phyloP scores from a whole-genome alignment of 495 filamentous ascomycete genomes.

The Alectoria sarmentosa region DNA sequence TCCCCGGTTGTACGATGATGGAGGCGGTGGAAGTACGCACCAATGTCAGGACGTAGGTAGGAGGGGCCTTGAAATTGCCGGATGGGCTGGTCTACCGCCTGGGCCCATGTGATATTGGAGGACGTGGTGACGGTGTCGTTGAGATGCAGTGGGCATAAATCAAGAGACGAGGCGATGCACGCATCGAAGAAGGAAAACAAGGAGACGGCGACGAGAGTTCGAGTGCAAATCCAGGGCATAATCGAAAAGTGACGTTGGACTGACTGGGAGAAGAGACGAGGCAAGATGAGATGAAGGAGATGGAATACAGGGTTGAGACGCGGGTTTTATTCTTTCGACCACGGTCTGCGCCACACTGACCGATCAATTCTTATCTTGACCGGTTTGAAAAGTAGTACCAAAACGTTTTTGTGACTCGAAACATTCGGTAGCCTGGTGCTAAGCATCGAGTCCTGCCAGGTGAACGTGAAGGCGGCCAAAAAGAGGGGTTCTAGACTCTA shows the following conservation, averaged over 20 bases:
- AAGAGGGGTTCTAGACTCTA: no score
- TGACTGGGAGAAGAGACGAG: background rate
- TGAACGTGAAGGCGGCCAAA: no score
- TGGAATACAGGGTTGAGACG: background rate
- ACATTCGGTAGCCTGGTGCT: background rate
- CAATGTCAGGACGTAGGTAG: conserved; percentile 21
- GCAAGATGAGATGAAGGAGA: background rate
- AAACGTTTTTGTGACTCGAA: background rate
- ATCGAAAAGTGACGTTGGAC: background rate
- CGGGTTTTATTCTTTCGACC: background rate
- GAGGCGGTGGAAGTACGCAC: background rate
- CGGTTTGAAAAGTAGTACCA: background rate
- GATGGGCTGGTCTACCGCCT: conserved; percentile 8
- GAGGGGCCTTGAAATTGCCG: conserved; percentile 4
- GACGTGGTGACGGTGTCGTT: conserved; percentile 4
- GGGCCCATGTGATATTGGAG: conserved; percentile 19
- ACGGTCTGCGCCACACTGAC: conserved; percentile 1
- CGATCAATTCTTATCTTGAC: conserved; percentile 8
- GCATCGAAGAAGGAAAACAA: background rate
- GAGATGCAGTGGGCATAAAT: conserved; percentile 6
- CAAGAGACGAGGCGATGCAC: conserved; percentile 1
- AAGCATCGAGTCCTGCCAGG: no score
- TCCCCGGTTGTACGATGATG: background rate
- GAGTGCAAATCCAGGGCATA: background rate
- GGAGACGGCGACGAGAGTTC: background rate